Percentiles rank a stretch among this genome's conserved stretches.
phyloP scores from a whole-genome alignment of 129 eudicot genomes.

The Flaveria sonorensis region DNA sequence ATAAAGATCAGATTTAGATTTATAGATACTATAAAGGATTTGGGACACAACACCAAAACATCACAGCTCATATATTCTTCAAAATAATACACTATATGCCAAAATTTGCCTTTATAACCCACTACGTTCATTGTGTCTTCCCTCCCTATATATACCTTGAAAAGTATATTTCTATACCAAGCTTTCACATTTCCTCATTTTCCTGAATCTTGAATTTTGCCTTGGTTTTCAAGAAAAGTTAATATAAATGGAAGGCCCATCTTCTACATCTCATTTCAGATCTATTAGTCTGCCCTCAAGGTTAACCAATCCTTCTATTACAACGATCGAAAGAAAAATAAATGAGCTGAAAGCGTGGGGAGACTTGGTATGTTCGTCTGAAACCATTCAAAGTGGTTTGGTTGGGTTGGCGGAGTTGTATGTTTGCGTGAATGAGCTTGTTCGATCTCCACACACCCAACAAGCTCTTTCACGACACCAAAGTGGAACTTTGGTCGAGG shows the following conservation, averaged over 20 bases:
- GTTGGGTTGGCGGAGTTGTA: conserved; percentile 51
- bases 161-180: conserved; percentile 20
- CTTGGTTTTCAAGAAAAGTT: conserved; percentile 11
- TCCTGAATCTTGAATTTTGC: conserved; percentile 12
- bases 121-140: neutral
- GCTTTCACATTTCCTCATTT: conserved; percentile 8
- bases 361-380: conserved; percentile 13
- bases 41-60: conserved; percentile 13
- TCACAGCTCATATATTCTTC: conserved; percentile 21
- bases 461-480: conserved; percentile 39
- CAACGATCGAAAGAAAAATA: conserved; percentile 16
- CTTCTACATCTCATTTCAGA: conserved; percentile 32
- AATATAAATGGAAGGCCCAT: conserved; percentile 23
- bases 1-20: neutral
- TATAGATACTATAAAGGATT: neutral
- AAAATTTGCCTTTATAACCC: neutral
- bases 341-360: conserved; percentile 37
- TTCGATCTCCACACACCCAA: conserved; percentile 39
- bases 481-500: conserved; percentile 31
- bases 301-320: conserved; percentile 11
- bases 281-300: conserved; percentile 47
- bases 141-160: conserved; percentile 29
- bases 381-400: conserved; percentile 43
- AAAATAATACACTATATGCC: conserved; percentile 18
- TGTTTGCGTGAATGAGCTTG: conserved; percentile 44